Evolutionary conservation across 2,329 filamentous ascomycete genomes (phyloP).

Genomic region (Cordyceps sp.): DNA sequence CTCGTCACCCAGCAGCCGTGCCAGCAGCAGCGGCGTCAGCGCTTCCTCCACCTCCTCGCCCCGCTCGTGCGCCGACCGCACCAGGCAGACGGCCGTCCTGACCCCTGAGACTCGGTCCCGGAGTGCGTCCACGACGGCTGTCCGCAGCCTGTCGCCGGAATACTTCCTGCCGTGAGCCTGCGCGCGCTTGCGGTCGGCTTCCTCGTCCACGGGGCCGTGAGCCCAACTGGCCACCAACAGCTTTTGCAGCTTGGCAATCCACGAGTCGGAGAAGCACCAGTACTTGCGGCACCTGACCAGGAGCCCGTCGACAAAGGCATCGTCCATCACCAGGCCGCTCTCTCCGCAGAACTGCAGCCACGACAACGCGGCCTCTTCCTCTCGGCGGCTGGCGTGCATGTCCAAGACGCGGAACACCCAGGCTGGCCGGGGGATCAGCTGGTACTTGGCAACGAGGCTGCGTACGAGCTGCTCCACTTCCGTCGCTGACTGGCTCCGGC

Average conservation of each 20-base stretch:
- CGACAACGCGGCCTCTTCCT: slow-evolving; percentile 9
- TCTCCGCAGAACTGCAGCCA: slow-evolving; percentile 17
- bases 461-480: slow-evolving; percentile 14
- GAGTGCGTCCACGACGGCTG: no score
- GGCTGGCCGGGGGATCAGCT: slow-evolving; percentile 10
- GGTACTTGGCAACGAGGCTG: slow-evolving; percentile 9
- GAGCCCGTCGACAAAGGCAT: slow-evolving; percentile 12
- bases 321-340: slow-evolving; percentile 11
- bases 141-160: no score
- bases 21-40: slow-evolving; percentile 20
- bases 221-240: no score
- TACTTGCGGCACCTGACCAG: slow-evolving; percentile 14
- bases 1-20: slow-evolving; percentile 18
- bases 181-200: not conserved
- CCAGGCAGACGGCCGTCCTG: no score
- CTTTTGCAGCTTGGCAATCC: slow-evolving; percentile 5
- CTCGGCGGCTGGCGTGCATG: slow-evolving; percentile 11
- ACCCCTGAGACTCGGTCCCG: no score
- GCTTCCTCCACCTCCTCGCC: no score
- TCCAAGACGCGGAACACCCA: slow-evolving; percentile 15
- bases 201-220: not conserved
- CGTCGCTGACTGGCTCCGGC: slow-evolving; percentile 8
- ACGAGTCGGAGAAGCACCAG: slow-evolving; percentile 16
- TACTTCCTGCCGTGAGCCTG: no score
- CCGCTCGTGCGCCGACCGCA: no score